Conservation (phyloP, 495 filamentous ascomycete genomes). For the Lentithecium fluviatile region DNA sequence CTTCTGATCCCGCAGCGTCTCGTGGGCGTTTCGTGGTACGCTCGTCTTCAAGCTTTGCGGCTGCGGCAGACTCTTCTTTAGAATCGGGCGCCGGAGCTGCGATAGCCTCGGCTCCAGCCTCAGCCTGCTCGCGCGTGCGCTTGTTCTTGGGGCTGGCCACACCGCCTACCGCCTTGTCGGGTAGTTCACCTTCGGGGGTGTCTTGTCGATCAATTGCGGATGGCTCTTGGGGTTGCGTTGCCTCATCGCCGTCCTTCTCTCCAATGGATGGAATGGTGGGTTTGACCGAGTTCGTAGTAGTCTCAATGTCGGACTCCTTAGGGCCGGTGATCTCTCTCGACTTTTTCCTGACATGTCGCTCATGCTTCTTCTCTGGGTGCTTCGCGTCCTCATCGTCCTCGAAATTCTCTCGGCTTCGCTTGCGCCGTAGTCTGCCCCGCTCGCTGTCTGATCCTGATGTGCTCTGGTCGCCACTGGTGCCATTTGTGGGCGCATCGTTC, state of each 20-base stretch:
- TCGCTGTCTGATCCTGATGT: slow-evolving; percentile 29
- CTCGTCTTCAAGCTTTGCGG: slow-evolving; percentile 21
- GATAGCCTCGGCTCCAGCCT: slow-evolving; percentile 14
- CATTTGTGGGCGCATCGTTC: slow-evolving; percentile 29
- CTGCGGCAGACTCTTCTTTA: neutral
- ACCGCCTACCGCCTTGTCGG: slow-evolving; percentile 8
- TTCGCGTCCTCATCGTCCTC: slow-evolving; percentile 30
- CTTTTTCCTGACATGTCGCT: slow-evolving; percentile 41
- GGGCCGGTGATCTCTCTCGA: slow-evolving; percentile 39
- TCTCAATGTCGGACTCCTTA: slow-evolving; percentile 10
- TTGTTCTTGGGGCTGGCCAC: slow-evolving; percentile 39
- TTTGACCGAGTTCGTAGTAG: slow-evolving; percentile 27
- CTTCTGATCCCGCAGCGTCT: slow-evolving; percentile 26
- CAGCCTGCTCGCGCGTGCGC: slow-evolving; percentile 30
- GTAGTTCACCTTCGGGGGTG: slow-evolving; percentile 8
- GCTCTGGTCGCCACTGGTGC: slow-evolving; percentile 10
- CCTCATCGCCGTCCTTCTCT: slow-evolving; percentile 18
- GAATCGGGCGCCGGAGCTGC: neutral
- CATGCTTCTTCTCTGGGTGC: slow-evolving; percentile 20
- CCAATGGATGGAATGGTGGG: slow-evolving; percentile 18
- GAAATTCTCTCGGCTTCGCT: slow-evolving; percentile 54
- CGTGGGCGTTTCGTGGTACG: slow-evolving; percentile 35
- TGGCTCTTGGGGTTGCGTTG: slow-evolving; percentile 11
- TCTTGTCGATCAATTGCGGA: slow-evolving; percentile 1
- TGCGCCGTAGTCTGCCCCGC: slow-evolving; percentile 49